Percentiles rank a stretch among this genome's conserved stretches.
Conservation (phyloP, 345 rosid genomes). For the Triadica sebifera region DNA sequence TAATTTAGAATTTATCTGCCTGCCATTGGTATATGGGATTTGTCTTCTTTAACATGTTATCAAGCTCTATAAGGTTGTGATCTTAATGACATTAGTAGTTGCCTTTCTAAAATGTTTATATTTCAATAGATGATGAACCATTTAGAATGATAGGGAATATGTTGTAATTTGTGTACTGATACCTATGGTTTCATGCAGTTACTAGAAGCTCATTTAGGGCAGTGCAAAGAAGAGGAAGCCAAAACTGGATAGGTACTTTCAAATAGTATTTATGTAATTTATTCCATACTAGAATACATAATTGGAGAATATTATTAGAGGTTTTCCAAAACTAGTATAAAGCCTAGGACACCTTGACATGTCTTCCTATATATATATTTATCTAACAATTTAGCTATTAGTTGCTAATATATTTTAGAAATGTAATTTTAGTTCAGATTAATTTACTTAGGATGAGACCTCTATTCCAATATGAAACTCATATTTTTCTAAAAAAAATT, state of each 20-base stretch:
- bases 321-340: not conserved
- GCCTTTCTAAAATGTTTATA: too few relatives aligned
- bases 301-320: not conserved
- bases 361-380: too few relatives aligned
- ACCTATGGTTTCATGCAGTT: slow-evolving; percentile 46
- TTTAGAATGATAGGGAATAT: too few relatives aligned
- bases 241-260: slow-evolving; percentile 63
- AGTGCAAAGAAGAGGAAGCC: slow-evolving; percentile 83
- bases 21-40: not conserved
- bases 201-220: slow-evolving; percentile 90
- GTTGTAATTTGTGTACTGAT: slow-evolving; percentile 14
- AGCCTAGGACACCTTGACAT: not conserved
- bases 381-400: not conserved
- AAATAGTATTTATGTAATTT: not conserved
- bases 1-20: not conserved
- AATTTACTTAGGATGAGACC: not conserved
- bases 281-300: not conserved
- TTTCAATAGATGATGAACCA: too few relatives aligned
- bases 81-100: too few relatives aligned
- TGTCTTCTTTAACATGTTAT: not conserved
- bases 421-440: not conserved
- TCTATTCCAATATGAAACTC: not conserved
- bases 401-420: not conserved
- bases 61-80: not conserved
- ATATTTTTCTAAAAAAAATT: too few relatives aligned